Evolutionary conservation across 306 rosid genomes (phyloP).

Genomic region (Prunus davidiana): DNA sequence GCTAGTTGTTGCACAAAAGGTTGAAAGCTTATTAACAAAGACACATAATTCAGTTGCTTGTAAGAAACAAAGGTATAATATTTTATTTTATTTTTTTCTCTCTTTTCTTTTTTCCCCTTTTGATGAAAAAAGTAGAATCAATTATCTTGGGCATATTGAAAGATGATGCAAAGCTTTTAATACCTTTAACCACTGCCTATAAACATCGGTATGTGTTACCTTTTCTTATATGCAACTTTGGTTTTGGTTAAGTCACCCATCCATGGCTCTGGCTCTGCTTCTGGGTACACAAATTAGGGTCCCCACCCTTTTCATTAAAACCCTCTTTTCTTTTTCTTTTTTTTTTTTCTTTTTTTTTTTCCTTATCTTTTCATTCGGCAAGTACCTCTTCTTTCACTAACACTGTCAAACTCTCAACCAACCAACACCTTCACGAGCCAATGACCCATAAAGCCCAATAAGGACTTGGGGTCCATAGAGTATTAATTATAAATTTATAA

Average conservation of each 20-base stretch:
- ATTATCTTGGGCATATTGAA: conserved; percentile 55
- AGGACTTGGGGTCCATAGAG: conserved; percentile 9
- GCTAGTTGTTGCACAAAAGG: conserved; percentile 24
- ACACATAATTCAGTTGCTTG: conserved; percentile 21
- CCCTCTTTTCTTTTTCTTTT: neutral
- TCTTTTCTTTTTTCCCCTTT: conserved; percentile 35
- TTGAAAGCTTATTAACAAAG: conserved; percentile 20
- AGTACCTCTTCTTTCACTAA: neutral
- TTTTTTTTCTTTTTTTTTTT: neutral
- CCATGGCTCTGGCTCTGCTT: conserved; percentile 5
- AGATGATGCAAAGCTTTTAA: conserved; percentile 72
- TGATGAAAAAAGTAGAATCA: conserved; percentile 62
- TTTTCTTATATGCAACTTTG: conserved; percentile 46
- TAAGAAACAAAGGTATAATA: conserved; percentile 40
- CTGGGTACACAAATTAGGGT: conserved; percentile 27
- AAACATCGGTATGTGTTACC: conserved; percentile 61
- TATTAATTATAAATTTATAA: neutral
- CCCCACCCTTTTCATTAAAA: conserved; percentile 24
- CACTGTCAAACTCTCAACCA: conserved; percentile 22
- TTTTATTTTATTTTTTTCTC: neutral
- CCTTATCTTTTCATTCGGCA: neutral
- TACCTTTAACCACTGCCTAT: conserved; percentile 36
- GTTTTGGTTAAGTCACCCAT: conserved; percentile 50
- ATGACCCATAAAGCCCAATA: conserved; percentile 32
- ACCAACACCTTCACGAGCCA: conserved; percentile 1